Evolutionary conservation across 352 stramenopile genomes (phyloP), one percentile per base, ranked within the genome.

Genomic region (Pythium periplocum): DNA sequence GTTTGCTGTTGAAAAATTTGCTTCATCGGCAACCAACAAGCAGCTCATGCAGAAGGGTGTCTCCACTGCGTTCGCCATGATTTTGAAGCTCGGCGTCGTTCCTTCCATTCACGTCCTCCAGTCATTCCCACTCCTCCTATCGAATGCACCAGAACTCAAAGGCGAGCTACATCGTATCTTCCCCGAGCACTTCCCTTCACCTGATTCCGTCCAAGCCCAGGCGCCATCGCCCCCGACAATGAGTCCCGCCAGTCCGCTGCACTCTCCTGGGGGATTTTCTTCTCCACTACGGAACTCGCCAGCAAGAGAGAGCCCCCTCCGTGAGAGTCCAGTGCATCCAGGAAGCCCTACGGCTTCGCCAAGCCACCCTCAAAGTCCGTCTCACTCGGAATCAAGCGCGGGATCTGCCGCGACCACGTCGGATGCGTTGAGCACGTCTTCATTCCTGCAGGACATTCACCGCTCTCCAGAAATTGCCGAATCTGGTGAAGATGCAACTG

Each of bases 1-100:
- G 1, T 93, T 90, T 53, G 79, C 82, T 5, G 82, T 93, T 8
- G 82, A 93, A 51, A 93, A 93, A 34, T 93, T 90, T 62, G 78
- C 82, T n/a, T 69, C 77, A 3, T 93, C 82, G 32, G 49, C 76
- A 2, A 68, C 78, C 9, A 93, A 89, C 62, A 73, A 81, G 47
- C 69, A 82, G 45, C 61, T 85, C 53, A 93, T 90, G 79, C 82
- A 90, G 44, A 93, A 89, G 52, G 82, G 82, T 11, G 80, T 93
- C 9, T 93, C 79, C 1, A 90, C 78, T 10, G 82, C 78, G 4
- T 87, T 93, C 31, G 55, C 71, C n/a, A 81, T 77, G 66, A 68
- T 85, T 37, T 48, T 93, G 2, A 93, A 90, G 55, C 64, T 90
- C 8, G 80, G 79, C 8, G 80, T 93, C 31, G 73, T 93, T 1